Evolutionary conservation across 2,329 filamentous ascomycete species (phyloP).

Genomic region (Nemania sp.): DNA sequence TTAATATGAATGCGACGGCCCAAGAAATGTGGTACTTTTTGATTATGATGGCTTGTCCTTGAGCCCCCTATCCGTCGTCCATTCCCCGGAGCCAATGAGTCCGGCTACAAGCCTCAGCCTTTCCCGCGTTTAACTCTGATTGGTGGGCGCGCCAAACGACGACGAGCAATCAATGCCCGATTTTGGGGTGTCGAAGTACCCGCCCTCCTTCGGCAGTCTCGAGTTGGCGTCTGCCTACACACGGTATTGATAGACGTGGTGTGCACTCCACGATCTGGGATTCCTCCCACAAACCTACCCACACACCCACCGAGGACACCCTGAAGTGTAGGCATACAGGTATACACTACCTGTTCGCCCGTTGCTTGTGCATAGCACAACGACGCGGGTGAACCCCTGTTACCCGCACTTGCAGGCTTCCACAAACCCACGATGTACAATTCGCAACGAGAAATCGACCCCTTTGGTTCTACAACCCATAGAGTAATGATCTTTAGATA

Average conservation of each 20-base stretch:
- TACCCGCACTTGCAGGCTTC: slow-evolving; percentile 48
- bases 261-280: slow-evolving; percentile 41
- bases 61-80: slow-evolving; percentile 25
- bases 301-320: slow-evolving; percentile 14
- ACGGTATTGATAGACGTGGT: slow-evolving; percentile 35
- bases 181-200: slow-evolving; percentile 19
- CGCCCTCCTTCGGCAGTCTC: slow-evolving; percentile 35
- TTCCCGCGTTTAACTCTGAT: slow-evolving; percentile 12
- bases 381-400: slow-evolving; percentile 41
- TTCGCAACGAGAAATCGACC: slow-evolving; percentile 15
- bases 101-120: slow-evolving; percentile 29
- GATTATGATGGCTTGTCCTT: slow-evolving; percentile 35
- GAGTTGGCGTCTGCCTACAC: slow-evolving; percentile 22
- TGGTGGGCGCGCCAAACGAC: slow-evolving; percentile 26
- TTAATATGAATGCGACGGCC: slow-evolving; percentile 23
- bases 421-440: slow-evolving; percentile 27
- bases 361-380: slow-evolving; percentile 39
- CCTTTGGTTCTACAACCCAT: slow-evolving; percentile 13
- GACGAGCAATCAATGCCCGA: slow-evolving; percentile 29
- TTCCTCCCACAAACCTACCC: slow-evolving; percentile 27
- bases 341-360: slow-evolving; percentile 36
- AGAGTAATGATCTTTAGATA: slow-evolving; percentile 13
- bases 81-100: slow-evolving; percentile 25
- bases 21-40: slow-evolving; percentile 26
- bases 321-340: slow-evolving; percentile 28